phyloP scores from a whole-genome alignment of 169 alveolate genomes.

The Amoebophrya sp. region DNA sequence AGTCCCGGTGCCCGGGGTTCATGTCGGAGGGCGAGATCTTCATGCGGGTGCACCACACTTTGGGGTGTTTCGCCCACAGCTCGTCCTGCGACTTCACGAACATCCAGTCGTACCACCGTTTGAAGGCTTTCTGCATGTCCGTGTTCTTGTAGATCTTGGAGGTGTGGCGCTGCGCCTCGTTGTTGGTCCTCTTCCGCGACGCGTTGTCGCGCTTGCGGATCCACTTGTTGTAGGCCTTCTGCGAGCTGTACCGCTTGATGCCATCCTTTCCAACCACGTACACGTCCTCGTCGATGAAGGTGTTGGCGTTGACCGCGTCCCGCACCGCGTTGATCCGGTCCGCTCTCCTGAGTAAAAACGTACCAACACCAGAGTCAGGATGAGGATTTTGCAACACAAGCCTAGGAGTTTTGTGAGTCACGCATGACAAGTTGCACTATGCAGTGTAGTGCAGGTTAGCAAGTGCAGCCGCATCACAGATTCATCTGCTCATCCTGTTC shows the following conservation, averaged over 20 bases:
- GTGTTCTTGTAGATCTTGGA: not conserved
- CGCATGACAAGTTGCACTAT: too few species aligned
- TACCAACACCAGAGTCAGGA: too few species aligned
- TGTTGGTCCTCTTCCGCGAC: not conserved
- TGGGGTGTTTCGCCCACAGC: conserved; percentile 11
- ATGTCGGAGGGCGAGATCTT: not conserved
- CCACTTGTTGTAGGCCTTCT: not conserved
- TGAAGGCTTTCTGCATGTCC: conserved; percentile 20
- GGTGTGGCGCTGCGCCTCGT: not conserved
- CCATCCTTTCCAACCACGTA: not conserved
- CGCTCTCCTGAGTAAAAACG: too few species aligned
- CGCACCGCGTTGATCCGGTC: not conserved
- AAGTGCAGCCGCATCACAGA: too few species aligned
- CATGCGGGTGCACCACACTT: not conserved
- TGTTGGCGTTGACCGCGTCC: not conserved
- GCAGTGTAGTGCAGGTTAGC: too few species aligned
- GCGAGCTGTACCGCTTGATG: not conserved
- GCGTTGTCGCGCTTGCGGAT: not conserved
- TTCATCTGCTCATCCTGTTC: too few species aligned
- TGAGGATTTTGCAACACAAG: too few species aligned
- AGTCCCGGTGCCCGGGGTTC: not conserved
- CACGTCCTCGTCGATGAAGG: not conserved
- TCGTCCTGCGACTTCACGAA: not conserved
- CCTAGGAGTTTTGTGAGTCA: too few species aligned
- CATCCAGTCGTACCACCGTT: not conserved